These are phyloP conservation scores for Malus sylvestris DNA, from an alignment of 306 rosid genomes.

Conservation along the genomic window DNA sequence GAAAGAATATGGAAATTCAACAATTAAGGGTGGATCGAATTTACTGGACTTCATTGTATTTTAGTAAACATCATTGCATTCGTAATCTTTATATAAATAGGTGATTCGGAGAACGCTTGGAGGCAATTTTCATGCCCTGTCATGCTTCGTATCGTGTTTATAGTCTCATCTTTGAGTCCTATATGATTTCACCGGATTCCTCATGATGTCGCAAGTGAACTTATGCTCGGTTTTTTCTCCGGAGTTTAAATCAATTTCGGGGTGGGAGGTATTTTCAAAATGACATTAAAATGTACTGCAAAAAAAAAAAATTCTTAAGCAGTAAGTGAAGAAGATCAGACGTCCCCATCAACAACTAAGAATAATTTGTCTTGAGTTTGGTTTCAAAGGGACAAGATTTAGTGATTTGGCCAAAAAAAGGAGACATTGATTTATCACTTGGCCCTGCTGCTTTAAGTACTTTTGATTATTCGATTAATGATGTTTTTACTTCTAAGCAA, in stretches of 20 bases:
- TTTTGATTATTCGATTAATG: background rate
- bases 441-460: background rate
- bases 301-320: too few species aligned
- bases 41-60: background rate
- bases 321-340: constrained; percentile 2
- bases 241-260: background rate
- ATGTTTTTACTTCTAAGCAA: constrained; percentile 19
- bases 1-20: background rate
- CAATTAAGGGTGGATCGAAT: background rate
- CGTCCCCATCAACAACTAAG: constrained; percentile 4
- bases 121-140: background rate
- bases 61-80: background rate
- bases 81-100: background rate
- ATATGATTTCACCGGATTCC: background rate
- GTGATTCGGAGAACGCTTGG: background rate
- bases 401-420: background rate
- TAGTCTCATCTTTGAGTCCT: background rate
- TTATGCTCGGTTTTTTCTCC: background rate
- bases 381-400: background rate
- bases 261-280: background rate
- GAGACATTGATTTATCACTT: background rate
- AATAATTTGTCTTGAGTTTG: background rate
- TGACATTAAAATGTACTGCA: background rate
- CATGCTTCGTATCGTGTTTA: background rate
- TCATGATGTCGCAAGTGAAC: background rate